phyloP scores from a whole-genome alignment of 2,329 filamentous ascomycete species.

The Dendryphion nanum region DNA sequence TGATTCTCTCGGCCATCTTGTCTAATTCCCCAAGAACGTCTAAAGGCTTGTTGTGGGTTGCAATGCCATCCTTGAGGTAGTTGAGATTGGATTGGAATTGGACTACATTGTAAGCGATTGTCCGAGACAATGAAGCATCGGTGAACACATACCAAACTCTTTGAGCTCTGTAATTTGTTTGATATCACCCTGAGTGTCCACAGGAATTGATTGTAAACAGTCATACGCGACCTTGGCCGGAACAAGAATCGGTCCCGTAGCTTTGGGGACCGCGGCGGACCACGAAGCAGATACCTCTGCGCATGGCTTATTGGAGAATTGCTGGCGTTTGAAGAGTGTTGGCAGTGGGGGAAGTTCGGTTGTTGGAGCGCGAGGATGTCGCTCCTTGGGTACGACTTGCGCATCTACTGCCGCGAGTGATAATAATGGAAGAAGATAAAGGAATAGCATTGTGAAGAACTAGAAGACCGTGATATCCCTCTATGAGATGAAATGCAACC shows the following conservation, averaged over 20 bases:
- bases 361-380: neutral
- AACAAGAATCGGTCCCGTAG: slow-evolving; percentile 4
- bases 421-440: slow-evolving; percentile 2
- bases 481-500: too few species aligned
- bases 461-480: too few species aligned
- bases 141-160: too few species aligned
- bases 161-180: slow-evolving; percentile 18
- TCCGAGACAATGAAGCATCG: too few species aligned
- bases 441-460: neutral
- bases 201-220: slow-evolving; percentile 22
- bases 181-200: slow-evolving; percentile 15
- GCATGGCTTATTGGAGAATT: slow-evolving; percentile 7
- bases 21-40: slow-evolving; percentile 26
- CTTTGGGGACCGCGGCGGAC: slow-evolving; percentile 3
- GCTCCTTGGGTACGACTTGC: neutral
- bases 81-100: slow-evolving; percentile 29
- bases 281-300: slow-evolving; percentile 8
- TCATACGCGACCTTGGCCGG: slow-evolving; percentile 12
- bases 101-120: too few species aligned
- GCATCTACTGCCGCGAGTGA: neutral
- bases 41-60: slow-evolving; percentile 20
- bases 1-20: slow-evolving; percentile 15
- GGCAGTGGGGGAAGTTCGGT: slow-evolving; percentile 2
- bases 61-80: slow-evolving; percentile 27
- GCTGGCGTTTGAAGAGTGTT: slow-evolving; percentile 7